Conservation (phyloP, 176 grass and related monocot genomes). For the Oryza officinalis region DNA sequence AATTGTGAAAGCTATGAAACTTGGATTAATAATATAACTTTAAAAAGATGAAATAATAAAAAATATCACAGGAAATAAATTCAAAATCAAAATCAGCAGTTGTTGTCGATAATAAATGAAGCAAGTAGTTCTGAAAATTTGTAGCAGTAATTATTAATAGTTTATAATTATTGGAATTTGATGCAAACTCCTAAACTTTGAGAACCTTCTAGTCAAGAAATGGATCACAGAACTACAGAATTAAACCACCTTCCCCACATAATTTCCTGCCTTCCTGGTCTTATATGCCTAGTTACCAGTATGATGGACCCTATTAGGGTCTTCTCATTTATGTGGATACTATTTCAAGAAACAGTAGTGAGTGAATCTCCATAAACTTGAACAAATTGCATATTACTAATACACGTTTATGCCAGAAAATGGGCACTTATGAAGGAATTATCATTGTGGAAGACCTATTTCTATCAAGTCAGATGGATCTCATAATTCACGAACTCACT, state of each 20-base stretch:
- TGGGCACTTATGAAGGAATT: background rate
- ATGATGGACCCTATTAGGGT: slow-evolving; percentile 13
- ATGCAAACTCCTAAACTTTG: background rate
- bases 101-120: background rate
- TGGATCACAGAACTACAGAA: slow-evolving; percentile 23
- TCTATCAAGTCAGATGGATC: slow-evolving; percentile 39
- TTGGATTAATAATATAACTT: slow-evolving; percentile 9
- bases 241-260: slow-evolving; percentile 1
- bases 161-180: background rate
- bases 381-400: background rate
- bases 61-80: background rate
- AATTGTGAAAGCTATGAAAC: slow-evolving; percentile 19
- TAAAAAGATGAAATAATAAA: slow-evolving; percentile 22
- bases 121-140: background rate
- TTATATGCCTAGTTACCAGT: background rate
- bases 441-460: background rate
- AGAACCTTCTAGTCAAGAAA: slow-evolving; percentile 29
- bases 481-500: slow-evolving; percentile 20
- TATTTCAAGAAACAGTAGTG: background rate
- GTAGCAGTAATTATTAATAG: background rate
- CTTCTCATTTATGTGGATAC: slow-evolving; percentile 25
- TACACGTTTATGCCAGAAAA: background rate
- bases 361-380: slow-evolving; percentile 3
- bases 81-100: background rate
- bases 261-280: slow-evolving; percentile 1